Evolutionary conservation across 2,329 filamentous ascomycete genomes (phyloP).

Genomic region (Rugonectria rugulosa): DNA sequence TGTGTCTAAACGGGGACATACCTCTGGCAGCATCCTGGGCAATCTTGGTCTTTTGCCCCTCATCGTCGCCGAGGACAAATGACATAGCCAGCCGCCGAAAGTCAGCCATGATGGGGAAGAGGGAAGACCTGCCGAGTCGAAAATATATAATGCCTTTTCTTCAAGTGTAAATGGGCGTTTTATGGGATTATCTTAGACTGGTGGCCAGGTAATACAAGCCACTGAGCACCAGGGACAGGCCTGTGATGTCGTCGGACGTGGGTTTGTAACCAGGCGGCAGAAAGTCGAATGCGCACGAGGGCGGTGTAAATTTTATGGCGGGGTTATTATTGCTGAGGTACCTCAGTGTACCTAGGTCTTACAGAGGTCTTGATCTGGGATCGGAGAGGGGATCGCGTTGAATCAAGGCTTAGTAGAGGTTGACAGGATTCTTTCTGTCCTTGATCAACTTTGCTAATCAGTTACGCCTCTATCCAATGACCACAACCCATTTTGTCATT

Average conservation of each 20-base stretch:
- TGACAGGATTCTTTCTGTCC: neutral
- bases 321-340: too few species aligned
- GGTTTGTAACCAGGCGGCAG: conserved; percentile 18
- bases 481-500: conserved; percentile 36
- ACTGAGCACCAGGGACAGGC: conserved; percentile 1
- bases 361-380: too few species aligned
- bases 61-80: conserved; percentile 61
- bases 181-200: neutral
- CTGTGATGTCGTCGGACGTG: conserved; percentile 3
- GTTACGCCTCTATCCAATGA: conserved; percentile 30
- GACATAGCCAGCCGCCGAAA: conserved; percentile 61
- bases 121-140: neutral
- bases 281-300: conserved; percentile 25
- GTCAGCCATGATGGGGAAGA: conserved; percentile 51
- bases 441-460: neutral
- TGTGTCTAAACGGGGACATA: conserved; percentile 21
- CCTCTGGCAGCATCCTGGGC: conserved; percentile 56
- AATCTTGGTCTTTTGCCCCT: conserved; percentile 49
- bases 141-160: too few species aligned
- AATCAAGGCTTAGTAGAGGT: too few species aligned
- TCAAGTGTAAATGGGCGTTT: neutral
- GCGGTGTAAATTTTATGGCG: conserved; percentile 38
- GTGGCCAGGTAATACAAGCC: neutral
- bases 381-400: too few species aligned
- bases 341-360: too few species aligned